Evolutionary conservation across 2,329 filamentous ascomycete genomes (phyloP), one percentile per base, ranked within the genome.

Genomic region (Thelonectria blattea): DNA sequence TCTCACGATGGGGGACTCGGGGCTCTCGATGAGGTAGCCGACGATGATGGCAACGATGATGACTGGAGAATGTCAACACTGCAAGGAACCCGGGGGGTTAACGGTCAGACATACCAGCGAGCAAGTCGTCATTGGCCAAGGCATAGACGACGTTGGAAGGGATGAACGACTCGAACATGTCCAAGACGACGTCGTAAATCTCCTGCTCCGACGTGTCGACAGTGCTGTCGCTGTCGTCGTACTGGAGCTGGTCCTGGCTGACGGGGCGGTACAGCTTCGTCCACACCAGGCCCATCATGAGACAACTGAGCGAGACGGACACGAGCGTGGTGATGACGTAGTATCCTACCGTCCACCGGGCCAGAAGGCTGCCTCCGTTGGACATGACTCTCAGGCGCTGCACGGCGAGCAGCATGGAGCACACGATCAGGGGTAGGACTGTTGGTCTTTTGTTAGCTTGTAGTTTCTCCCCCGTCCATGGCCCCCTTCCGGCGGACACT

Each of bases 391-490:
- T 76, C 8, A 85, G 74, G n/a, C 76, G 75, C 48, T 81, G 80
- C 6, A 84, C 73, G 5, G 82, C 80, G 17, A 84, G 74, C 48
- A 85, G 79, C 75, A 85, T 83, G 22, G 82, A 81, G 8, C 76
- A 79, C 24, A 84, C 73, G 43, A 85, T 85, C 55, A 85, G 70
- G 2, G 82, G 82, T 2, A 85, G 73, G 1, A 84, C 82, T 82
- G n/a, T n/a, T n/a, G n/a, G n/a, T n/a, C n/a, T n/a, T n/a, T n/a
- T n/a, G n/a, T n/a, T n/a, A n/a, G n/a, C n/a, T n/a, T n/a, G n/a
- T n/a, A n/a, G n/a, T n/a, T n/a, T n/a, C n/a, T n/a, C n/a, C n/a
- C n/a, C n/a, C n/a, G n/a, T n/a, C n/a, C n/a, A n/a, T n/a, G n/a
- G n/a, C n/a, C n/a, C n/a, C n/a, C n/a, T n/a, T n/a, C n/a, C n/a